These are phyloP conservation scores for Rubroshorea leprosula DNA, from an alignment of 345 rosid species.

Conservation along the genomic window DNA sequence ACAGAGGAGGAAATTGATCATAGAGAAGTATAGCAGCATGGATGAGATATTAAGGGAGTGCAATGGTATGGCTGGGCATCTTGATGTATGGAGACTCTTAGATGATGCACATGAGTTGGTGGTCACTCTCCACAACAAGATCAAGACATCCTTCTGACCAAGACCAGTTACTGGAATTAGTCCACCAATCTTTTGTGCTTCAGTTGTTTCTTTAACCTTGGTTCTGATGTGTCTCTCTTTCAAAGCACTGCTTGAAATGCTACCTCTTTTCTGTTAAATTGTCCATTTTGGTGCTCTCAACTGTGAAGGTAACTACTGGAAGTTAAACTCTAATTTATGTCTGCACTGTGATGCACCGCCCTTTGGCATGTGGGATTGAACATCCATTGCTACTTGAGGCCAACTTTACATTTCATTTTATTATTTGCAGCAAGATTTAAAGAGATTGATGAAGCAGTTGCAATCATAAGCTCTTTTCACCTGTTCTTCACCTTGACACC, in stretches of 20 bases:
- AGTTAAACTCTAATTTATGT: not conserved
- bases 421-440: too few species aligned
- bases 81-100: slow-evolving; percentile 92
- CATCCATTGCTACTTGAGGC: too few species aligned
- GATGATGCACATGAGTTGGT: slow-evolving; percentile 90
- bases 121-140: slow-evolving; percentile 68
- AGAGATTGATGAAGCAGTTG: too few species aligned
- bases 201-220: slow-evolving; percentile 3
- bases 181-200: slow-evolving; percentile 28
- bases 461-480: too few species aligned
- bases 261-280: too few species aligned
- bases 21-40: slow-evolving; percentile 83
- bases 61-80: slow-evolving; percentile 87
- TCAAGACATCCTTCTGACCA: slow-evolving; percentile 39
- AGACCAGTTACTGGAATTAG: slow-evolving; percentile 39
- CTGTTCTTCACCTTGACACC: too few species aligned
- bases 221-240: slow-evolving; percentile 1
- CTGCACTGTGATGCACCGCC: too few species aligned
- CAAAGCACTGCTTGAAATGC: slow-evolving; percentile 1
- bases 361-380: too few species aligned
- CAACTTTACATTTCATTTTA: too few species aligned
- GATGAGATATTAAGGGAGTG: slow-evolving; percentile 90
- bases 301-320: slow-evolving; percentile 6
- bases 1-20: slow-evolving; percentile 83
- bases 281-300: not conserved